These are phyloP conservation scores for Venturia oleaginea DNA, from an alignment of 2,329 filamentous ascomycete genomes.

Conservation along the genomic window DNA sequence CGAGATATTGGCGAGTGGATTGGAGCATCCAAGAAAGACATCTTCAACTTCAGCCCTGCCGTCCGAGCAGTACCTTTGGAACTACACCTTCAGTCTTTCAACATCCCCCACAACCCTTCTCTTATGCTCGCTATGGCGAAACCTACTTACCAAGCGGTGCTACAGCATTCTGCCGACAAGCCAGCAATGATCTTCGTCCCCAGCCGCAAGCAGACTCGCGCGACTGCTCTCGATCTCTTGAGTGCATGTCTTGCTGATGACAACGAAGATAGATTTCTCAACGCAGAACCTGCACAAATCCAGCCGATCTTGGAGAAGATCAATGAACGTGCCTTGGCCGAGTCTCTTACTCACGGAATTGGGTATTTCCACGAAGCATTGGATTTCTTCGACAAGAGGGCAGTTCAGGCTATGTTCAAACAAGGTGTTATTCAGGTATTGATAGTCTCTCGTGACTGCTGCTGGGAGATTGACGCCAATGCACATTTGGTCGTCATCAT, in stretches of 20 bases:
- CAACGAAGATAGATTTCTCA: conserved; percentile 87
- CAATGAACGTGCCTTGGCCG: conserved; percentile 76
- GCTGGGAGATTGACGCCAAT: conserved; percentile 84
- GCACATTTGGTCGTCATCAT: conserved; percentile 92
- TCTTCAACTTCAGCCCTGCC: conserved; percentile 96
- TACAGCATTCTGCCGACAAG: conserved; percentile 80
- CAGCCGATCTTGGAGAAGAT: conserved; percentile 71
- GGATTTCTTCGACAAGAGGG: conserved; percentile 78
- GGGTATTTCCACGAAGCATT: conserved; percentile 97
- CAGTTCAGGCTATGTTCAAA: conserved; percentile 84
- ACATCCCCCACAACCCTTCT: conserved; percentile 92
- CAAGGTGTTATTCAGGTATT: conserved; percentile 85
- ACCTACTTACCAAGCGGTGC: conserved; percentile 80
- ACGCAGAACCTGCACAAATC: conserved; percentile 75
- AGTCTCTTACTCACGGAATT: conserved; percentile 86
- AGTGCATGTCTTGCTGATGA: conserved; percentile 82
- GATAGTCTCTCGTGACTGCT: conserved; percentile 75
- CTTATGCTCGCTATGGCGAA: conserved; percentile 98
- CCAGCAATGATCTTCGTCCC: conserved; percentile 89
- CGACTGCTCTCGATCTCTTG: conserved; percentile 77
- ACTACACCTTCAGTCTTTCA: conserved; percentile 90
- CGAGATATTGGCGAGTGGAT: conserved; percentile 96
- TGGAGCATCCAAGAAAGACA: conserved; percentile 93
- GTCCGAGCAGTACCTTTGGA: conserved; percentile 83
- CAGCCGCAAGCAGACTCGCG: conserved; percentile 82